A percentile compares a stretch with the other conserved stretches of the same genome.
These are phyloP conservation scores for Ganoderma sp. DNA, from an alignment of 1,284 basidiomycete species.

Conservation along the genomic window DNA sequence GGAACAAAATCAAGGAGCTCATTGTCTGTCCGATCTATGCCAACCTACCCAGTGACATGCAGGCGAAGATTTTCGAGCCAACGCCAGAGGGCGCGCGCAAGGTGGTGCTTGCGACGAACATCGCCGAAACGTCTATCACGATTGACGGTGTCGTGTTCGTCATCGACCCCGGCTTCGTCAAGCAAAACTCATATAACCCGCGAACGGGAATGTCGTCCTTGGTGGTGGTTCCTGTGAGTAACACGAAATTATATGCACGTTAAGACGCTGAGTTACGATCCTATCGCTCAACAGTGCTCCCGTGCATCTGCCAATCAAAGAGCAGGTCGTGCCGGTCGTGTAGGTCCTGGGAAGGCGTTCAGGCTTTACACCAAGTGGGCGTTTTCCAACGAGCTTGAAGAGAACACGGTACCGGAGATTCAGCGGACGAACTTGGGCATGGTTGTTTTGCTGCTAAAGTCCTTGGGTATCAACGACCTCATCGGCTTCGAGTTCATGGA, in stretches of 20 bases:
- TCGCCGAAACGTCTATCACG: slow-evolving; percentile 97
- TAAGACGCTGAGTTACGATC: neutral
- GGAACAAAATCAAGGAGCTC: slow-evolving; percentile 95
- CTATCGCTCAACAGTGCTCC: slow-evolving; percentile 69
- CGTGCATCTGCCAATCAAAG: slow-evolving; percentile 97
- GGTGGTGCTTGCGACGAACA: slow-evolving; percentile 97
- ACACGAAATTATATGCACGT: neutral
- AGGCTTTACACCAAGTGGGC: slow-evolving; percentile 97
- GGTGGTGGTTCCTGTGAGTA: slow-evolving; percentile 87
- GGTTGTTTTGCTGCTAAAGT: slow-evolving; percentile 94
- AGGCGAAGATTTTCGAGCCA: slow-evolving; percentile 99
- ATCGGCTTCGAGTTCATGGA: slow-evolving; percentile 99
- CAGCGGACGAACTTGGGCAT: slow-evolving; percentile 97
- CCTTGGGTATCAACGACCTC: slow-evolving; percentile 95
- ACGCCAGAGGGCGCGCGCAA: slow-evolving; percentile 96
- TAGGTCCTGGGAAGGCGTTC: slow-evolving; percentile 98
- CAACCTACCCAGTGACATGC: slow-evolving; percentile 98
- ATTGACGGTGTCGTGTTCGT: slow-evolving; percentile 98
- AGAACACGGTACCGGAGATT: slow-evolving; percentile 97
- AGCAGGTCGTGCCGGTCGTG: slow-evolving; percentile 95
- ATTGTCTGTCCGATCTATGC: slow-evolving; percentile 98
- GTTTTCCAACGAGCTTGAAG: slow-evolving; percentile 93
- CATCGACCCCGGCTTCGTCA: slow-evolving; percentile 97
- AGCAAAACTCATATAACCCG: slow-evolving; percentile 97
- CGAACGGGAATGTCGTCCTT: slow-evolving; percentile 96